Conservation (phyloP, 495 filamentous ascomycete genomes). For the Stereocaulon alpinum region DNA sequence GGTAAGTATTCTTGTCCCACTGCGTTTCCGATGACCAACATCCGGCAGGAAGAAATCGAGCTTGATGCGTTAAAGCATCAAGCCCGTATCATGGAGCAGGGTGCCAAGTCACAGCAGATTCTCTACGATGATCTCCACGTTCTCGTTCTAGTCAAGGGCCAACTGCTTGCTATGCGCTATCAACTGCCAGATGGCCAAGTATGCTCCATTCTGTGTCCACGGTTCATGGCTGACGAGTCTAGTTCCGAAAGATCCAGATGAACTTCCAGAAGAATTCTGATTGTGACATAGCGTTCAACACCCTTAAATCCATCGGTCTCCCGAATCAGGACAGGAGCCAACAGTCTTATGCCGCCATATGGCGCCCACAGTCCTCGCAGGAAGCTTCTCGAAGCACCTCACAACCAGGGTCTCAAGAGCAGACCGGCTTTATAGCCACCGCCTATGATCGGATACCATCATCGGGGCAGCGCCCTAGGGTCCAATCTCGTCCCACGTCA, state of each 20-base stretch:
- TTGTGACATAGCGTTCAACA: constrained; percentile 12
- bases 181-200: constrained; percentile 16
- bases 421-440: neutral
- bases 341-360: neutral
- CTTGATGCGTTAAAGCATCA: constrained; percentile 15
- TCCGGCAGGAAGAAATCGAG: constrained; percentile 19
- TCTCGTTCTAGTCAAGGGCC: constrained; percentile 13
- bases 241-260: constrained; percentile 22
- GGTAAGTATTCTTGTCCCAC: constrained; percentile 8
- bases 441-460: neutral
- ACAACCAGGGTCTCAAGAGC: neutral
- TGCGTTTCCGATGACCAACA: neutral
- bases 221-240: neutral
- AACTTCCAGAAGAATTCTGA: constrained; percentile 14
- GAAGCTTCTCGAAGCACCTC: neutral
- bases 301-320: constrained; percentile 11
- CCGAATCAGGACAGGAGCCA: constrained; percentile 16
- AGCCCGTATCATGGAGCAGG: constrained; percentile 13
- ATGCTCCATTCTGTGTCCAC: neutral
- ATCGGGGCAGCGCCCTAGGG: neutral
- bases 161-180: constrained; percentile 20
- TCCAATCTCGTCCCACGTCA: neutral
- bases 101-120: constrained; percentile 8
- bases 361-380: neutral
- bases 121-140: constrained; percentile 12